A percentile compares a stretch with the other conserved stretches of the same genome.
Evolutionary conservation across 768 basidiomycete species (phyloP).

Genomic region (Russula sp.): DNA sequence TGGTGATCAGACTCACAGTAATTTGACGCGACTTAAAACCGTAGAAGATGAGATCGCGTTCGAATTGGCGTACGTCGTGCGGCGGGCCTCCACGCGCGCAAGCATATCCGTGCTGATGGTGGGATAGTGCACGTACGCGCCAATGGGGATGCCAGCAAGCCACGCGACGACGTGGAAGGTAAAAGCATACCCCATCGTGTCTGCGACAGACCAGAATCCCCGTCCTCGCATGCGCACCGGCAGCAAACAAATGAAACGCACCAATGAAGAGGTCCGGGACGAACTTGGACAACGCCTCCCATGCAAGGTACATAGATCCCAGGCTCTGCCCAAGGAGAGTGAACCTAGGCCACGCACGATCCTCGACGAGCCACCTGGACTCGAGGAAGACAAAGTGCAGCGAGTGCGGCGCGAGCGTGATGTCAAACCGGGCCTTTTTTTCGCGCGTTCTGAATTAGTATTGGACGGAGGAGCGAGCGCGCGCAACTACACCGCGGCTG

Average conservation of each 20-base stretch:
- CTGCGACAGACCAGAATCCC: slow-evolving; percentile 33
- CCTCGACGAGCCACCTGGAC: slow-evolving; percentile 68
- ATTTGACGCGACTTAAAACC: slow-evolving; percentile 52
- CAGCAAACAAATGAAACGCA: slow-evolving; percentile 28
- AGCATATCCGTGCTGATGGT: slow-evolving; percentile 96
- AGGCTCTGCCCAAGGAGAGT: slow-evolving; percentile 89
- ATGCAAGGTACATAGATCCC: slow-evolving; percentile 77
- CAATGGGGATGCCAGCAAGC: slow-evolving; percentile 62
- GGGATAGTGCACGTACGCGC: slow-evolving; percentile 94
- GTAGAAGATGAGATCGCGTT: slow-evolving; percentile 46
- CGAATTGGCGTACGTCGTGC: slow-evolving; percentile 56
- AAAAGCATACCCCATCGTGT: slow-evolving; percentile 98
- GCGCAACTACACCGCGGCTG: background rate
- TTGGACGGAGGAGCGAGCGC: background rate
- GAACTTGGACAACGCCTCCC: slow-evolving; percentile 71
- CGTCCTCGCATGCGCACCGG: background rate
- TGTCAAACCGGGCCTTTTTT: slow-evolving; percentile 80
- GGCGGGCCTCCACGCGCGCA: slow-evolving; percentile 57
- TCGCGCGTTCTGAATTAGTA: no score
- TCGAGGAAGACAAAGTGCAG: slow-evolving; percentile 80
- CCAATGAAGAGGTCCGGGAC: slow-evolving; percentile 91
- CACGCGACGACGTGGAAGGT: slow-evolving; percentile 72
- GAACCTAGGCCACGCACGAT: slow-evolving; percentile 78
- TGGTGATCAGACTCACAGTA: slow-evolving; percentile 40
- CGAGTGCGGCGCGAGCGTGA: slow-evolving; percentile 51